Conservation (phyloP, 1,139 yeast genomes). For the Schwanniomyces etchellsii region DNA sequence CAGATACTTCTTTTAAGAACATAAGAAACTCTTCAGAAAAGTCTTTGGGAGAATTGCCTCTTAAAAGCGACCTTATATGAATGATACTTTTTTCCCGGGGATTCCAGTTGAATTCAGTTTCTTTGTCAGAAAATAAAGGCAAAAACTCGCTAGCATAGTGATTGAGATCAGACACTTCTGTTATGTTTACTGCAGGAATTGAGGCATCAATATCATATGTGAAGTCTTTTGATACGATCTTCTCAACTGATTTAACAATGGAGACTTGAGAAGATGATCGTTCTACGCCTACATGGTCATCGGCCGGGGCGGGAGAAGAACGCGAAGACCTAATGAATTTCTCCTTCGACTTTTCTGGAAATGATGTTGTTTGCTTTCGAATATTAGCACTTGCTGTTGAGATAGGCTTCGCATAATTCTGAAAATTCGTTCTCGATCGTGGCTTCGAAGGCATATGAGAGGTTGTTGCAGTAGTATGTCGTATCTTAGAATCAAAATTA, state of each 20-base stretch:
- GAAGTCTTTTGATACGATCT: constrained; percentile 12
- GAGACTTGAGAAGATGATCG: not conserved
- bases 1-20: constrained; percentile 41
- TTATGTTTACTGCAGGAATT: constrained; percentile 14
- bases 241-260: constrained; percentile 9
- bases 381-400: not conserved
- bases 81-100: constrained; percentile 59
- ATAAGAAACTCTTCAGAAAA: constrained; percentile 39
- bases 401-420: not conserved
- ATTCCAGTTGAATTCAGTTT: constrained; percentile 87
- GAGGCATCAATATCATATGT: constrained; percentile 23
- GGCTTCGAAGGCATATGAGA: not conserved
- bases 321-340: not conserved
- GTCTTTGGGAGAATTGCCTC: constrained; percentile 46
- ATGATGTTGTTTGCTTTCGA: not conserved
- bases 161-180: constrained; percentile 13
- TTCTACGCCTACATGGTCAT: not conserved
- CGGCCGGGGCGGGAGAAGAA: not conserved
- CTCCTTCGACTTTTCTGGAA: not conserved
- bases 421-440: constrained; percentile 1
- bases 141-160: constrained; percentile 13
- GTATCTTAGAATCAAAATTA: not conserved
- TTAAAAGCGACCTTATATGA: constrained; percentile 50
- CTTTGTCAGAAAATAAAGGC: constrained; percentile 62
- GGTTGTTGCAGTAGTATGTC: constrained; percentile 1